Base-by-base conservation (phyloP, 495 filamentous ascomycete genomes). In the Penicillium verhagenii region DNA sequence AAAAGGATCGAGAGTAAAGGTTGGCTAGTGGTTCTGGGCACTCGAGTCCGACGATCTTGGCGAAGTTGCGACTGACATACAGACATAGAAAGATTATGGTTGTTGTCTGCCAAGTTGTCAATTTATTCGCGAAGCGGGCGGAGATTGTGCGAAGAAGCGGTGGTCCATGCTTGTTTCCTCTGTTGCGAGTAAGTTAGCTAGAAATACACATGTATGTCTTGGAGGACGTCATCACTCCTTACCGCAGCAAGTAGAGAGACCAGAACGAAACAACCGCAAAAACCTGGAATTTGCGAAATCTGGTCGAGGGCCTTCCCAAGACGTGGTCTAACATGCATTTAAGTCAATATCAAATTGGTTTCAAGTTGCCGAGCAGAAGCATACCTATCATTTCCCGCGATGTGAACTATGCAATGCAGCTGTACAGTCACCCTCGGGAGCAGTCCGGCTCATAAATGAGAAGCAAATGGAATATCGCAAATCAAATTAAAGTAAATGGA, bases 1-100 rank as follows among this genome's bases (percentile, higher is more conserved):
- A 98, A 73, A 95, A 98, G n/a, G 89, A 86, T 42, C 91, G 80
- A 42, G 87, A 90, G 72, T 98, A 98, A 61, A 97, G 86, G 67
- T 96, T 96, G 47, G 92, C 88, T 59, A 98, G 77, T 19, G 94
- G 94, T 54, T 98, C 94, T 13, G 94, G 94, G 56, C 86, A 89
- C 62, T 96, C 94, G 31, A 98, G 84, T 11, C 90, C 90, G 47
- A 96, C 79, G 6, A 98, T 84, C 58, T 95, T 94, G 60, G 87
- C 90, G 52, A 98, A 93, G 69, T 97, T 97, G 37, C 94, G 89
- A 46, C 88, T 82, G 40, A 91, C 76, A 67, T 97, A 98, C 46
- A 97, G 87, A 75, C 91, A 95, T 45, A 97, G 81, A 65, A 96
- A 85, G 50, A 93, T 92, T 35, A 92, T 75, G 50, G 96, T 86